phyloP scores from a whole-genome alignment of 2,329 filamentous ascomycete genomes.

The Paraphaeosphaeria minitans region DNA sequence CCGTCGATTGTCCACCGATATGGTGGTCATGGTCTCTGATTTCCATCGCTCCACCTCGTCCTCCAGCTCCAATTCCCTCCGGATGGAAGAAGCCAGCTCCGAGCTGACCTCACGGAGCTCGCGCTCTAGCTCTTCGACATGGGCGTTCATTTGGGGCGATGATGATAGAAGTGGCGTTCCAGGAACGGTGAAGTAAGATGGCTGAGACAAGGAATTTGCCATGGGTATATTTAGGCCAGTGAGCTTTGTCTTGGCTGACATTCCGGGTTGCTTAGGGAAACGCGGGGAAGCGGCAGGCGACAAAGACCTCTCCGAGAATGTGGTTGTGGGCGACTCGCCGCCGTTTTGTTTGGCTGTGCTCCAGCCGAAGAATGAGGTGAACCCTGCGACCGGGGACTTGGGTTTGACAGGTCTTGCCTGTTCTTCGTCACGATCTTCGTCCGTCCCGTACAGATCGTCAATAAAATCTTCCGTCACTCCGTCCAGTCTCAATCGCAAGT shows the following conservation, averaged over 20 bases:
- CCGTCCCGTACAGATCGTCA: constrained; percentile 38
- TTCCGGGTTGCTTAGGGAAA: constrained; percentile 33
- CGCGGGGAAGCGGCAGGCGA: constrained; percentile 65
- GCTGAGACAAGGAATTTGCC: constrained; percentile 52
- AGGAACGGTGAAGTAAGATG: constrained; percentile 53
- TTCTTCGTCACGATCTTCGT: constrained; percentile 28
- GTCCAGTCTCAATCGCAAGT: constrained; percentile 43
- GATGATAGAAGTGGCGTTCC: constrained; percentile 53
- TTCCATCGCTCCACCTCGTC: constrained; percentile 90
- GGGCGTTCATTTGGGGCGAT: constrained; percentile 54
- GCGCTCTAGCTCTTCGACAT: constrained; percentile 89
- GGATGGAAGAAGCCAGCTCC: constrained; percentile 90
- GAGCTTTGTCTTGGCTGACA: constrained; percentile 46
- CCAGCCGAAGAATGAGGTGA: constrained; percentile 72
- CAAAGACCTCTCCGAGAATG: constrained; percentile 64
- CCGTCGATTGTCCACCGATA: constrained; percentile 66
- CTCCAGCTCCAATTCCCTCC: constrained; percentile 94
- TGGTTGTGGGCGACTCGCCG: constrained; percentile 64
- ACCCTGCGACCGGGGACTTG: constrained; percentile 57
- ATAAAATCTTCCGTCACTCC: constrained; percentile 45
- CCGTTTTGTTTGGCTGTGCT: constrained; percentile 59
- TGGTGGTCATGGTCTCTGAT: constrained; percentile 68
- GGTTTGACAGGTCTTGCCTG: constrained; percentile 40
- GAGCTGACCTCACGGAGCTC: constrained; percentile 92
- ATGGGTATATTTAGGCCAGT: constrained; percentile 57